phyloP scores from a whole-genome alignment of 495 filamentous ascomycete genomes.

The Friedmanniomyces endolithicus region DNA sequence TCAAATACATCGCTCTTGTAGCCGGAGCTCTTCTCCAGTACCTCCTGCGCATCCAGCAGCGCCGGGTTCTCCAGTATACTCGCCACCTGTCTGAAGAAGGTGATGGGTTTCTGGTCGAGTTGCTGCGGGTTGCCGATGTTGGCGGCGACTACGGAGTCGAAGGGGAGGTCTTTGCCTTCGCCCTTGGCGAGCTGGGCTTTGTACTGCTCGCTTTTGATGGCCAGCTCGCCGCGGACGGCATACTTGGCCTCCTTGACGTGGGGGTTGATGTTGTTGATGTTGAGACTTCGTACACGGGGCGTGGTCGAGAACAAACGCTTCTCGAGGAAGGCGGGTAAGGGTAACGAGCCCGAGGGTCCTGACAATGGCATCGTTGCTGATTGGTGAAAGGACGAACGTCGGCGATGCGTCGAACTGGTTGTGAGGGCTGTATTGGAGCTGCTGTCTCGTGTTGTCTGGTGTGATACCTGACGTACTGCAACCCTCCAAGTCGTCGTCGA shows the following conservation, averaged over 20 bases:
- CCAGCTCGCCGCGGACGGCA: slow-evolving; percentile 91
- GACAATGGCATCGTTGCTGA: not conserved
- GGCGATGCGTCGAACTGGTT: too few relatives aligned
- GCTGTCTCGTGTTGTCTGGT: too few relatives aligned
- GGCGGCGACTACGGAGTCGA: slow-evolving; percentile 80
- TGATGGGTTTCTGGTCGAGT: slow-evolving; percentile 96
- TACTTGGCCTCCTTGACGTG: slow-evolving; percentile 78
- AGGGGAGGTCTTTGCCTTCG: slow-evolving; percentile 56
- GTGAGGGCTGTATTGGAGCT: too few relatives aligned
- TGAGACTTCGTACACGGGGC: slow-evolving; percentile 47
- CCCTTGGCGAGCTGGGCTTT: slow-evolving; percentile 52
- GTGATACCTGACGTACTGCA: too few relatives aligned
- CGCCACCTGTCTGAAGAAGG: slow-evolving; percentile 95
- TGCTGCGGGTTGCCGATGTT: slow-evolving; percentile 99
- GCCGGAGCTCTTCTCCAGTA: slow-evolving; percentile 49
- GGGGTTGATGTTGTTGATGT: slow-evolving; percentile 81
- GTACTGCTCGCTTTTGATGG: slow-evolving; percentile 79
- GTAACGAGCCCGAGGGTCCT: slow-evolving; percentile 10
- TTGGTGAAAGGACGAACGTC: too few relatives aligned
- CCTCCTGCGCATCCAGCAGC: slow-evolving; percentile 66
- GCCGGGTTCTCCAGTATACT: slow-evolving; percentile 84
- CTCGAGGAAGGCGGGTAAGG: slow-evolving; percentile 7
- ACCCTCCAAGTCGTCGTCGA: too few relatives aligned
- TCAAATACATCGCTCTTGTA: slow-evolving; percentile 83
- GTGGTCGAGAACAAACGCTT: slow-evolving; percentile 44